Base-by-base conservation (phyloP, 2,329 filamentous ascomycete species). In the Biscogniauxia sp. region DNA sequence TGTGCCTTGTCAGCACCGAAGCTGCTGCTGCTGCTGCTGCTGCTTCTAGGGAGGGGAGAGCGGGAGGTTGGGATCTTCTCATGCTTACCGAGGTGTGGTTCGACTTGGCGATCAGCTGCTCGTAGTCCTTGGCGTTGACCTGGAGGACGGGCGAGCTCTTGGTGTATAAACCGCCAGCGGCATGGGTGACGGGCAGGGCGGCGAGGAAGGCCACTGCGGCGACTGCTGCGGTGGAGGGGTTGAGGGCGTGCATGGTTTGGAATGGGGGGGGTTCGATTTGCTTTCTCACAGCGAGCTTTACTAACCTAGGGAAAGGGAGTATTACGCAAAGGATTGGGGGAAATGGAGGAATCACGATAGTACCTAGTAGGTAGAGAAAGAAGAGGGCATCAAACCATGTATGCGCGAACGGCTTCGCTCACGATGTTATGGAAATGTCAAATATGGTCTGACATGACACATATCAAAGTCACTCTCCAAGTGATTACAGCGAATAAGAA, bases 141-240 rank as follows among this genome's bases (percentile, higher is more conserved):
- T 96, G 92, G 51, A 98, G 75, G 51, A 99, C 95, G 13, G 91
- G 88, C 1, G 93, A 97, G 74, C 84, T 91, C 79, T 94, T 96
- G 62, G 87, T 79, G 79, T 99, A 99, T 62, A 99, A 77, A 67
- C 86, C 87, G 66, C 90, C 88, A 65, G 90, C 88, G 65, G 90
- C 89, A 57, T 88, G 86, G 59, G 83, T 84, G 55, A 83, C 82
- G 28, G 89, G 86, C 56, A 91, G 73, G 59, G 86, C 82, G 63
- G 90, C 84, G 65, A 95, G 79, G 54, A 91, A 77, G 61, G 87
- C 86, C 61, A 85, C 80, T 63, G 83, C 83, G 67, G 82, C 78
- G 70, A 84, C 80, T 72, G 84, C 78, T 72, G 87, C 72, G 55
- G 81, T 75, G 64, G 78, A 76, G 71, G 71, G 73, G 69, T 80